Evolutionary conservation across 768 basidiomycete genomes (phyloP).

Genomic region (Leccinum subgranulosum): DNA sequence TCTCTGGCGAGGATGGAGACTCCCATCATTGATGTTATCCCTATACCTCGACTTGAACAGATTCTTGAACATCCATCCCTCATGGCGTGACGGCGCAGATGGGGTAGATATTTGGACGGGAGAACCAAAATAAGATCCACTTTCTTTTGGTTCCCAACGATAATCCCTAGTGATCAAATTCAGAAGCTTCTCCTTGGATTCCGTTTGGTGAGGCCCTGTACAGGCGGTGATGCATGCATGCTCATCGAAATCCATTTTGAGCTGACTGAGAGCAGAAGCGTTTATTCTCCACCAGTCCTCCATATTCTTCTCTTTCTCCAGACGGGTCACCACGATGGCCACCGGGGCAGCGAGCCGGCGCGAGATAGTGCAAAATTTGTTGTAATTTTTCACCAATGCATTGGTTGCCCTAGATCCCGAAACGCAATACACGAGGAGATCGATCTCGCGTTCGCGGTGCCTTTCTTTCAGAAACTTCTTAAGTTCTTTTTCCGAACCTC

Average conservation of each 20-base stretch:
- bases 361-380: slow-evolving; percentile 32
- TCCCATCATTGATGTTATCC: neutral
- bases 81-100: neutral
- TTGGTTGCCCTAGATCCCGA: slow-evolving; percentile 33
- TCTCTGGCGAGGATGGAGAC: neutral
- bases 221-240: slow-evolving; percentile 38
- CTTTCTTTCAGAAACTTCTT: slow-evolving; percentile 21
- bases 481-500: slow-evolving; percentile 14
- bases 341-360: slow-evolving; percentile 36
- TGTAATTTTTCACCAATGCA: slow-evolving; percentile 31
- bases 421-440: slow-evolving; percentile 40
- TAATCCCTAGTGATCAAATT: slow-evolving; percentile 8
- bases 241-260: slow-evolving; percentile 34
- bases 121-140: slow-evolving; percentile 13
- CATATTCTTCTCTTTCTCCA: slow-evolving; percentile 29
- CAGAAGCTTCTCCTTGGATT: slow-evolving; percentile 14
- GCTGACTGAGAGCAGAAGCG: slow-evolving; percentile 16
- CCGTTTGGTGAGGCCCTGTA: neutral
- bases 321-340: slow-evolving; percentile 32
- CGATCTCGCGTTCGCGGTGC: slow-evolving; percentile 27
- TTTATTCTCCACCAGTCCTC: slow-evolving; percentile 34
- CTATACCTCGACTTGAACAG: neutral
- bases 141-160: slow-evolving; percentile 5
- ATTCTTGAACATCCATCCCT: neutral
- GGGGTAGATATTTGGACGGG: neutral